Base-by-base conservation (phyloP, 495 filamentous ascomycete genomes). In the Penicillium lagena region DNA sequence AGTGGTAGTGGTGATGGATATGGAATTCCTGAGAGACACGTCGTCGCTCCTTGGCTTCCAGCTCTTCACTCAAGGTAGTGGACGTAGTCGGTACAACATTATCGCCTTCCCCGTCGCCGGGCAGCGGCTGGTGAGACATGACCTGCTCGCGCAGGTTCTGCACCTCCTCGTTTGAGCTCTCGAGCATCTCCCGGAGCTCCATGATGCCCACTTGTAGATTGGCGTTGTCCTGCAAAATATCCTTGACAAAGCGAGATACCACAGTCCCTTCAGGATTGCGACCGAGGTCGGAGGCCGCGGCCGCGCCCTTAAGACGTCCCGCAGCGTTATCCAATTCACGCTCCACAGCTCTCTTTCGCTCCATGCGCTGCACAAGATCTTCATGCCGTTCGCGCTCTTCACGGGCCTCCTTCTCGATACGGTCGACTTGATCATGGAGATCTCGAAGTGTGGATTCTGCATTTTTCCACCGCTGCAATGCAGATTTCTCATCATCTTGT, bases 181-280 rank as follows among this genome's bases (percentile, higher is more conserved):
- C 77, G 22, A 98, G 74, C 85, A 96, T 83, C 59, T 95, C 90
- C 12, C 91, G 76, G 30, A 98, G 68, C 63, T 98, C 91, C 43
- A 88, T 79, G 39, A 96, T 90, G 10, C 86, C 89, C 42, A 89
- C 75, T 58, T 96, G 91, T 39, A 98, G 70, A 51, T 89, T 94
- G 11, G 88, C 88, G 58, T 98, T 98, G 59, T 98, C 91, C 56
- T 94, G 86, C 31, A 98, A 66, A 37, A 98, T 90, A 54, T 96
- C 91, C 57, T 89, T 89, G 43, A 98, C 91, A 47, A 98, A 96
- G 54, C 89, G 86, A 30, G 87, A 90, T 7, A 96, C 86, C 11
- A 94, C 88, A 43, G 71, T 78, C 32, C 78, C 73, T 44, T 57
- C 59, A 37, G 75, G 71, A 27, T 72, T 72, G 9, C 75, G 76